Conservation (phyloP, 768 basidiomycete genomes). For the Lactarius sanguifluus region DNA sequence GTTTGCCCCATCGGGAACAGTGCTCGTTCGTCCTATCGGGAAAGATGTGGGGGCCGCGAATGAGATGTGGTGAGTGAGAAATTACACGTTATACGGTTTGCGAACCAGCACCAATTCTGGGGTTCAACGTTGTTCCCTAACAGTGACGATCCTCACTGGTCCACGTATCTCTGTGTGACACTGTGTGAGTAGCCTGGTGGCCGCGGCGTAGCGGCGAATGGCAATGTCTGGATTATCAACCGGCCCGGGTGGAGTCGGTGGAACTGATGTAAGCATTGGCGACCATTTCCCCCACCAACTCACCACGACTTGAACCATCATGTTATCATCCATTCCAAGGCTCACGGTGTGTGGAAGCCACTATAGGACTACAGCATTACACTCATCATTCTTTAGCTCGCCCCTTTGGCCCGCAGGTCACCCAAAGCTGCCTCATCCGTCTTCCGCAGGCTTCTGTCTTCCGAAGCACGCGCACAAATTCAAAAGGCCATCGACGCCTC, state of each 20-base stretch:
- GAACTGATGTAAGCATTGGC: not conserved
- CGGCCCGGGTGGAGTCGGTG: not conserved
- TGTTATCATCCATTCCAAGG: conserved; percentile 17
- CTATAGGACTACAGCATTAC: not conserved
- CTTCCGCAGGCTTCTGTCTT: conserved; percentile 54
- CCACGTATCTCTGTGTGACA: not conserved
- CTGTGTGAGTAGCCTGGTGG: not conserved
- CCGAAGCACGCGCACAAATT: conserved; percentile 61
- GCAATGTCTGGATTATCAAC: not conserved
- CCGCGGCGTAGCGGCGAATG: too few species aligned
- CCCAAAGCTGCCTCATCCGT: conserved; percentile 30
- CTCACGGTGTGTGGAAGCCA: conserved; percentile 11
- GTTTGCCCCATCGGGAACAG: not conserved
- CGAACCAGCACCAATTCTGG: not conserved
- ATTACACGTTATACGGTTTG: not conserved
- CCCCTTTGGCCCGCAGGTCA: conserved; percentile 28
- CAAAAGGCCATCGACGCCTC: conserved; percentile 68
- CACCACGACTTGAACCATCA: not conserved
- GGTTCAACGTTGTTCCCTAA: not conserved
- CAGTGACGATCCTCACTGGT: not conserved
- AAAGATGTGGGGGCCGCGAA: not conserved
- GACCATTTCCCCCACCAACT: not conserved
- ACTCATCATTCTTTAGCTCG: conserved; percentile 3
- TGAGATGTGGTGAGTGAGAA: not conserved
- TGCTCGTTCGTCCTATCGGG: not conserved